Conservation (phyloP, 1,284 basidiomycete genomes). For the Tylopilus sp. region DNA sequence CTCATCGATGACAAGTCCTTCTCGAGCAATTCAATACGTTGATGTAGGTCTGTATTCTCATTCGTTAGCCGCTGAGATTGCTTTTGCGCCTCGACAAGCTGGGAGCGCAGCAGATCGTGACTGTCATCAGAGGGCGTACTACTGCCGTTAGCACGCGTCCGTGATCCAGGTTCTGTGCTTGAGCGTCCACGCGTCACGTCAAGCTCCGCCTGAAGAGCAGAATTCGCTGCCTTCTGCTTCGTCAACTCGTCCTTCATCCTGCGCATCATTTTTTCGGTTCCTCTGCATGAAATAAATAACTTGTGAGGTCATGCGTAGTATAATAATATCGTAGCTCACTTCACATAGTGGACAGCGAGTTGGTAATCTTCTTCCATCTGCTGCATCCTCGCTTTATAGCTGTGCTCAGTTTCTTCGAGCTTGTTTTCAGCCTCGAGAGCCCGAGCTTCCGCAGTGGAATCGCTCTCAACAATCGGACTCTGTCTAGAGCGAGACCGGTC, state of each 20-base stretch:
- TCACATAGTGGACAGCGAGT: constrained; percentile 86
- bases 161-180: constrained; percentile 53
- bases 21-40: constrained; percentile 71
- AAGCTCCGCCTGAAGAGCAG: constrained; percentile 75
- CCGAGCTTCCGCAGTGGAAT: constrained; percentile 51
- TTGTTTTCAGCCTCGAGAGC: constrained; percentile 67
- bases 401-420: constrained; percentile 74
- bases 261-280: constrained; percentile 98
- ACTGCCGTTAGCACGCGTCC: constrained; percentile 72
- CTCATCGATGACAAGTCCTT: constrained; percentile 70
- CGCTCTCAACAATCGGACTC: constrained; percentile 42
- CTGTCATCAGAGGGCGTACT: constrained; percentile 73
- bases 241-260: constrained; percentile 93
- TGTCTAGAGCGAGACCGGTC: constrained; percentile 57
- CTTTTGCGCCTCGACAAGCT: constrained; percentile 68
- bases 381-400: constrained; percentile 70
- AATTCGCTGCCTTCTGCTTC: constrained; percentile 82
- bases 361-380: constrained; percentile 96
- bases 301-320: constrained; percentile 13
- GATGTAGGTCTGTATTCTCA: constrained; percentile 74
- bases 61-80: constrained; percentile 63
- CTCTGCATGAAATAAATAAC: constrained; percentile 50
- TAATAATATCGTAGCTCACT: constrained; percentile 51
- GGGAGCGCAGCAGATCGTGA: constrained; percentile 60
- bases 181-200: constrained; percentile 60